Evolutionary conservation across 441 rosid genomes (phyloP).

Genomic region (Pelargonium citronellum): DNA sequence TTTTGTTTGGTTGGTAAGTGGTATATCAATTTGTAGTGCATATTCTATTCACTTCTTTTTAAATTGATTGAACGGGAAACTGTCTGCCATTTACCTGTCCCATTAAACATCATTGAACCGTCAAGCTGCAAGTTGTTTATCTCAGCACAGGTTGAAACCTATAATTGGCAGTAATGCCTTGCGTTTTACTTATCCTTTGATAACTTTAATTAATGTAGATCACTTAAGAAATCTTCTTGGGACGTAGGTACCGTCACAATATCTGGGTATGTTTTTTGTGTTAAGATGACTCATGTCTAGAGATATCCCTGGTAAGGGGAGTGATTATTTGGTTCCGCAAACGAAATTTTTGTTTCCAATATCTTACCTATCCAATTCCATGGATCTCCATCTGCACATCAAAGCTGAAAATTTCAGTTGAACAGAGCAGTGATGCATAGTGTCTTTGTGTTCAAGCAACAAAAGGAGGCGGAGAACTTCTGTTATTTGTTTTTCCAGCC

Average conservation of each 20-base stretch:
- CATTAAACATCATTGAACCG: slow-evolving; percentile 27
- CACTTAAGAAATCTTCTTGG: slow-evolving; percentile 27
- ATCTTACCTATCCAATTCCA: slow-evolving; percentile 34
- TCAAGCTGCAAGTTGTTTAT: slow-evolving; percentile 30
- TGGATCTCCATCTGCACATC: slow-evolving; percentile 44
- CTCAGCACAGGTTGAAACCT: slow-evolving; percentile 36
- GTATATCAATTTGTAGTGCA: slow-evolving; percentile 17
- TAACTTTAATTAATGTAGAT: slow-evolving; percentile 21
- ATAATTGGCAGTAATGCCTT: slow-evolving; percentile 30
- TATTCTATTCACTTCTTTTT: slow-evolving; percentile 15
- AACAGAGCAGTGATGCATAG: slow-evolving; percentile 39
- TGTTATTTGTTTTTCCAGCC: slow-evolving; percentile 33
- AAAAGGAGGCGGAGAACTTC: slow-evolving; percentile 42
- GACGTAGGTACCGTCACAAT: slow-evolving; percentile 20
- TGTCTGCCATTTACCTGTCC: slow-evolving; percentile 25
- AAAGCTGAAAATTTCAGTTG: slow-evolving; percentile 45
- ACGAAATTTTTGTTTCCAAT: slow-evolving; percentile 25
- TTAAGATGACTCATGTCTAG: slow-evolving; percentile 29
- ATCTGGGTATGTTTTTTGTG: slow-evolving; percentile 28
- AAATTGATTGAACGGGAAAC: slow-evolving; percentile 13
- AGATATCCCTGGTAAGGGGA: slow-evolving; percentile 46
- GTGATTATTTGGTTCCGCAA: slow-evolving; percentile 22
- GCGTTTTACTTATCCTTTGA: slow-evolving; percentile 23
- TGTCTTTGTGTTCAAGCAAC: slow-evolving; percentile 46
- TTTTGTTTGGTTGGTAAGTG: slow-evolving; percentile 18